These are phyloP conservation scores for Shiraia bambusicola DNA, from an alignment of 2,329 filamentous ascomycete genomes.

Conservation along the genomic window DNA sequence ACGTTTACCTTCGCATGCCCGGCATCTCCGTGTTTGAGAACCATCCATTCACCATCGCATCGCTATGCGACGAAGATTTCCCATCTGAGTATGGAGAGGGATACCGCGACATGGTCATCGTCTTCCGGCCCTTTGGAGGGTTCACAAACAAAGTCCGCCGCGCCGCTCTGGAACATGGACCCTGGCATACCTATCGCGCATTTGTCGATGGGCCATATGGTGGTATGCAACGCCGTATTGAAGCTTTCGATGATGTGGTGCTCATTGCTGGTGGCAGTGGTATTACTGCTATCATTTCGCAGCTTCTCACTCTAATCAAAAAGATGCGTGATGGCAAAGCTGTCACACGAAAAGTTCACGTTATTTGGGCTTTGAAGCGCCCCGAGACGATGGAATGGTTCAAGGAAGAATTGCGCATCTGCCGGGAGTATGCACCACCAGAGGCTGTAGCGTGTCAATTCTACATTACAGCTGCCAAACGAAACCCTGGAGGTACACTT, in stretches of 20 bases:
- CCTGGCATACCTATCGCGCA: slow-evolving; percentile 87
- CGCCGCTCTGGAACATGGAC: slow-evolving; percentile 79
- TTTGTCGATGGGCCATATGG: slow-evolving; percentile 95
- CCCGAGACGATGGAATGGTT: slow-evolving; percentile 98
- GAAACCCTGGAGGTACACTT: slow-evolving; percentile 51
- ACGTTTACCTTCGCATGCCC: slow-evolving; percentile 92
- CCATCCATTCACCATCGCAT: slow-evolving; percentile 93
- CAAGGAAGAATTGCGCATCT: slow-evolving; percentile 89
- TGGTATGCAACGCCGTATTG: slow-evolving; percentile 85
- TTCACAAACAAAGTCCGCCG: slow-evolving; percentile 86
- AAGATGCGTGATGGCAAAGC: slow-evolving; percentile 93
- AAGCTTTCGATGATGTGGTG: slow-evolving; percentile 90
- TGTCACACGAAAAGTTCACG: slow-evolving; percentile 84
- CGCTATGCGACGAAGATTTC: slow-evolving; percentile 88
- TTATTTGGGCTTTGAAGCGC: slow-evolving; percentile 91
- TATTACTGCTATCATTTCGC: slow-evolving; percentile 89
- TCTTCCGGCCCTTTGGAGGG: slow-evolving; percentile 88
- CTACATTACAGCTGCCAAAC: slow-evolving; percentile 80
- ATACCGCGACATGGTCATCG: slow-evolving; percentile 84
- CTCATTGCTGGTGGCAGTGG: slow-evolving; percentile 92
- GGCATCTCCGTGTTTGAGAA: slow-evolving; percentile 89
- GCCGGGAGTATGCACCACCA: slow-evolving; percentile 82
- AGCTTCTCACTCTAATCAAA: slow-evolving; percentile 91
- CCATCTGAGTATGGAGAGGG: slow-evolving; percentile 87
- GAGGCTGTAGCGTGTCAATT: slow-evolving; percentile 92